Evolutionary conservation across 805 yeast genomes (phyloP).

Genomic region (Hanseniaspora lachancei): DNA sequence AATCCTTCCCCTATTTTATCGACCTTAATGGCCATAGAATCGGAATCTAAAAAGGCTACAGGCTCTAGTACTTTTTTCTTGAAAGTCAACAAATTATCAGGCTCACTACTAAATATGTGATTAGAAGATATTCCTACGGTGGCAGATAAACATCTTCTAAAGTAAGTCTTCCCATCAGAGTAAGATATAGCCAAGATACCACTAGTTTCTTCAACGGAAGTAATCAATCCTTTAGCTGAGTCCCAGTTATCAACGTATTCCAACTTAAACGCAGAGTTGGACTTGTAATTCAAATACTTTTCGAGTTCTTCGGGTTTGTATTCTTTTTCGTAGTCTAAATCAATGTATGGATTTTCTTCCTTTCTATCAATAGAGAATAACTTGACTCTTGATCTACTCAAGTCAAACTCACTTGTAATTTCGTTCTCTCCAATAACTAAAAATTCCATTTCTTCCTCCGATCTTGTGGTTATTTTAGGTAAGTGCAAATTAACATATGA

Average conservation of each 20-base stretch:
- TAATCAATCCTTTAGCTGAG: slow-evolving; percentile 39
- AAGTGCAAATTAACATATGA: slow-evolving; percentile 10
- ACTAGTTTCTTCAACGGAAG: slow-evolving; percentile 4
- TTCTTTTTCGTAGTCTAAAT: slow-evolving; percentile 10
- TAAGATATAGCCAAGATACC: slow-evolving; percentile 8
- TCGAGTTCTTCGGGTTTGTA: slow-evolving; percentile 5
- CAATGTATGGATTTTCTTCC: slow-evolving; percentile 8
- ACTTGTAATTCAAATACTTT: slow-evolving; percentile 26
- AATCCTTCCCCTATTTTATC: slow-evolving; percentile 62
- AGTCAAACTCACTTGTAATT: slow-evolving; percentile 6
- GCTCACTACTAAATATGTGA: background rate
- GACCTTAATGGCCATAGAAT: slow-evolving; percentile 68
- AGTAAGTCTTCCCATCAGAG: slow-evolving; percentile 25
- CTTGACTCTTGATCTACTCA: slow-evolving; percentile 15
- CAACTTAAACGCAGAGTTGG: slow-evolving; percentile 32
- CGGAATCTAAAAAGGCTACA: slow-evolving; percentile 84
- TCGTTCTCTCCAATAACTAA: slow-evolving; percentile 10
- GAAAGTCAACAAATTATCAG: slow-evolving; percentile 13
- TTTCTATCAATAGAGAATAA: slow-evolving; percentile 13
- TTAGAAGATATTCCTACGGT: slow-evolving; percentile 8
- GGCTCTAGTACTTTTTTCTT: slow-evolving; percentile 31
- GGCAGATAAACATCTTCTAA: slow-evolving; percentile 13
- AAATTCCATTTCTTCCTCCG: slow-evolving; percentile 5
- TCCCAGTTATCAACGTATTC: slow-evolving; percentile 38
- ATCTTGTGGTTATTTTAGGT: slow-evolving; percentile 9